Conservation (phyloP, 305 asterid genomes). For the Lippia alba region DNA sequence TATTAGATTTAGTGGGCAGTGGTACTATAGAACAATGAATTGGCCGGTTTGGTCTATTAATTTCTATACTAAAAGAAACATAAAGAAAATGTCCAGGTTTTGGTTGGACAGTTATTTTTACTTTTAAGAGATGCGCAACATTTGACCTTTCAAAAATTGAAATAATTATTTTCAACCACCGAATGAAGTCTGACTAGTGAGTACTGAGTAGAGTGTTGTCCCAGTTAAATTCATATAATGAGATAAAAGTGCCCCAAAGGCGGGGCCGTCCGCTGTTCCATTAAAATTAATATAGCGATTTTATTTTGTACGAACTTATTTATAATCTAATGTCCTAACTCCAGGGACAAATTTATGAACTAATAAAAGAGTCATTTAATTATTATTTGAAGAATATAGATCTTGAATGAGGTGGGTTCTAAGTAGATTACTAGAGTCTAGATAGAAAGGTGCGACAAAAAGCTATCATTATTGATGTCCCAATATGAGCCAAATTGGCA, state of each 20-base stretch:
- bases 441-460: background rate
- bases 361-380: too few species aligned
- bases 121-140: too few species aligned
- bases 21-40: too few species aligned
- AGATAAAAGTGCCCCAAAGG: background rate
- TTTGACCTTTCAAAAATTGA: background rate
- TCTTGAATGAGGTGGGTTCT: background rate
- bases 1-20: too few species aligned
- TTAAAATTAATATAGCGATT: too few species aligned
- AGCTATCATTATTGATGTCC: background rate
- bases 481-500: background rate
- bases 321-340: background rate
- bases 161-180: background rate
- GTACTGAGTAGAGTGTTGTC: background rate
- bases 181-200: background rate
- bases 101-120: too few species aligned
- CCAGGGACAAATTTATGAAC: background rate
- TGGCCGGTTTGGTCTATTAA: too few species aligned
- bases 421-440: conserved; percentile 1
- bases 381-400: too few species aligned
- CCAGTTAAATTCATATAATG: background rate
- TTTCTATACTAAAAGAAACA: too few species aligned
- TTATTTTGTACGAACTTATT: too few species aligned
- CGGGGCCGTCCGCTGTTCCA: background rate
- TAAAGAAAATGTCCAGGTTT: too few species aligned